A percentile compares a stretch with the other conserved stretches of the same genome.
Evolutionary conservation across 176 grass and related monocot genomes (phyloP).

Genomic region (Oropetium thomaeum): DNA sequence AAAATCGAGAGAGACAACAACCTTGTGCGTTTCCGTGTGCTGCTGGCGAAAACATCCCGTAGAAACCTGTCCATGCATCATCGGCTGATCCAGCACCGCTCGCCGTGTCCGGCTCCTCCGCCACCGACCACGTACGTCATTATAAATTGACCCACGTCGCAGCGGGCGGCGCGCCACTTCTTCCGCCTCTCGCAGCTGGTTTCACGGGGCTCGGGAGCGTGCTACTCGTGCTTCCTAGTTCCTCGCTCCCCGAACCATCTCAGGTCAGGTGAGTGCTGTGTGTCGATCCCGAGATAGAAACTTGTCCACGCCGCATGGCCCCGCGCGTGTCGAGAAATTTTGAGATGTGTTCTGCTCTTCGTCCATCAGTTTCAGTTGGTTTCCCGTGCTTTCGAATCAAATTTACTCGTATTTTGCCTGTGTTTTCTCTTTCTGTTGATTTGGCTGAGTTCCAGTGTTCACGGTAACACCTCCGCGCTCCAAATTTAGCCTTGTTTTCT

Average conservation of each 20-base stretch:
- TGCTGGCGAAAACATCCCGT: neutral
- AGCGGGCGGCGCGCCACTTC: neutral
- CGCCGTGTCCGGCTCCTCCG: neutral
- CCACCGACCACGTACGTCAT: neutral
- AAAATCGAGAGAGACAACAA: neutral
- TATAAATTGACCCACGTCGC: conserved; percentile 26
- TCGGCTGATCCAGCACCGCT: neutral
- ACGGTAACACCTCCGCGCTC: neutral
- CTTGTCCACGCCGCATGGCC: too few relatives aligned
- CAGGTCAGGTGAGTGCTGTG: conserved; percentile 4
- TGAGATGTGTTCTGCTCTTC: neutral
- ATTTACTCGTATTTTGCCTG: neutral
- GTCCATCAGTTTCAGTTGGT: neutral
- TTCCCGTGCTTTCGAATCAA: neutral
- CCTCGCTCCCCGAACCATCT: neutral
- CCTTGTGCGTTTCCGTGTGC: neutral
- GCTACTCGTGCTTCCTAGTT: neutral
- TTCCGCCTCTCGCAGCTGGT: neutral
- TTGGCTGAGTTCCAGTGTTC: neutral
- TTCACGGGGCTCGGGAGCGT: neutral
- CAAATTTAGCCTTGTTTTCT: neutral
- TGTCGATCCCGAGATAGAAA: neutral
- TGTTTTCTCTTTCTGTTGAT: neutral
- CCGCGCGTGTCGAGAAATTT: neutral
- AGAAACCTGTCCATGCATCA: neutral